phyloP scores from a whole-genome alignment of 2,329 filamentous ascomycete species.

The Cercospora zeae-maydis region DNA sequence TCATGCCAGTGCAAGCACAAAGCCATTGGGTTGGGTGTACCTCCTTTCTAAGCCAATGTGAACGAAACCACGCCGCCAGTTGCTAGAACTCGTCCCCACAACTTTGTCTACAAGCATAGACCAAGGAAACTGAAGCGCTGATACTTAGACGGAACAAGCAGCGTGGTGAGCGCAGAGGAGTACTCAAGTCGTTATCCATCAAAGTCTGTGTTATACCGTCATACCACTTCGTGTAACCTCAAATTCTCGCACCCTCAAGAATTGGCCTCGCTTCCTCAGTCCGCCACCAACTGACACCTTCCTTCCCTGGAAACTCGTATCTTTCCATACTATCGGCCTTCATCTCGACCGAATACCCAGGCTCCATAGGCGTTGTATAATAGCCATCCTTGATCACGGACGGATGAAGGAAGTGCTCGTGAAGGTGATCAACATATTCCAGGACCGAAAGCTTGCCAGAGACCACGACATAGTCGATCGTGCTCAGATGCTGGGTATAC shows the following conservation, averaged over 20 bases:
- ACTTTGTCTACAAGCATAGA: neutral
- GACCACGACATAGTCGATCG: constrained; percentile 88
- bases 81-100: neutral
- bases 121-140: too few species aligned
- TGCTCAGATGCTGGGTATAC: constrained; percentile 89
- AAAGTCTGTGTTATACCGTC: neutral
- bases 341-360: constrained; percentile 93
- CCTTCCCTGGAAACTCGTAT: constrained; percentile 71
- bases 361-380: constrained; percentile 77
- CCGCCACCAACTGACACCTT: constrained; percentile 81
- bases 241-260: constrained; percentile 52
- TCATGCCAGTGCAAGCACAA: too few species aligned
- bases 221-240: neutral
- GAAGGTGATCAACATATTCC: constrained; percentile 89
- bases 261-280: constrained; percentile 74
- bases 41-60: neutral
- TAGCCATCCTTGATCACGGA: constrained; percentile 77
- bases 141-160: too few species aligned
- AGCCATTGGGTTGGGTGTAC: neutral
- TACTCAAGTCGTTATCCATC: neutral
- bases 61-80: neutral
- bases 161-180: neutral
- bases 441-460: constrained; percentile 71
- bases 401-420: constrained; percentile 88
- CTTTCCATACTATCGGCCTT: constrained; percentile 79